A percentile compares a stretch with the other conserved stretches of the same genome.
Evolutionary conservation across 352 stramenopile genomes (phyloP).

Genomic region (Sclerospora graminicola): DNA sequence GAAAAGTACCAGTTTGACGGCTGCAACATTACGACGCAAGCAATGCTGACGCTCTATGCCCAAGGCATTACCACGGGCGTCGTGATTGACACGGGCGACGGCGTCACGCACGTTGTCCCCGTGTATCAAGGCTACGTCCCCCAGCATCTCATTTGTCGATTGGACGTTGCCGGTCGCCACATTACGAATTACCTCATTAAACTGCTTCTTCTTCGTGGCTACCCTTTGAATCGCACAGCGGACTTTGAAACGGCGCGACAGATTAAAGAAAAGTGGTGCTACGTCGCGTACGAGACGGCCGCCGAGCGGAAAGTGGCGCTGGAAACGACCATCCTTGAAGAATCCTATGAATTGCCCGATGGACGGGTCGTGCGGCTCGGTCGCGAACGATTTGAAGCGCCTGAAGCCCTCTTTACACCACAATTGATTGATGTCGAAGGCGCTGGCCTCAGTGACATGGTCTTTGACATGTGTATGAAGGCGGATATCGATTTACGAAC

Average conservation of each 20-base stretch:
- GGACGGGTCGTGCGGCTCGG: slow-evolving; percentile 92
- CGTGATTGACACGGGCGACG: slow-evolving; percentile 90
- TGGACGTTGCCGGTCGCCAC: slow-evolving; percentile 89
- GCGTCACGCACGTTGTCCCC: slow-evolving; percentile 89
- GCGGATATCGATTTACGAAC: slow-evolving; percentile 90
- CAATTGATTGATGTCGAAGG: slow-evolving; percentile 95
- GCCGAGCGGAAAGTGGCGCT: slow-evolving; percentile 77
- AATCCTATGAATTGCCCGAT: slow-evolving; percentile 94
- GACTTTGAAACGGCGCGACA: slow-evolving; percentile 90
- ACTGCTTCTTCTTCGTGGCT: slow-evolving; percentile 85
- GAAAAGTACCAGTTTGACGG: slow-evolving; percentile 89
- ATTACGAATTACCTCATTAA: slow-evolving; percentile 95
- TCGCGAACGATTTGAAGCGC: slow-evolving; percentile 92
- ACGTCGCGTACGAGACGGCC: slow-evolving; percentile 85
- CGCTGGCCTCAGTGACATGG: slow-evolving; percentile 91
- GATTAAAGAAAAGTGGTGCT: slow-evolving; percentile 93
- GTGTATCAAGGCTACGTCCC: slow-evolving; percentile 88
- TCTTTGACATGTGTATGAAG: slow-evolving; percentile 98
- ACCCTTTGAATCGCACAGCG: slow-evolving; percentile 87
- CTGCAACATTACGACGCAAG: slow-evolving; percentile 87
- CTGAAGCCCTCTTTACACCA: slow-evolving; percentile 95
- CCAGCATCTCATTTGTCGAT: slow-evolving; percentile 82
- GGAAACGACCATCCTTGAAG: slow-evolving; percentile 90
- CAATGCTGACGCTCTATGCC: slow-evolving; percentile 90
- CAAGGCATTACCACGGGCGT: slow-evolving; percentile 86